Conservation (phyloP, 2,329 filamentous ascomycete species). For the Pestalotiopsis sp. region DNA sequence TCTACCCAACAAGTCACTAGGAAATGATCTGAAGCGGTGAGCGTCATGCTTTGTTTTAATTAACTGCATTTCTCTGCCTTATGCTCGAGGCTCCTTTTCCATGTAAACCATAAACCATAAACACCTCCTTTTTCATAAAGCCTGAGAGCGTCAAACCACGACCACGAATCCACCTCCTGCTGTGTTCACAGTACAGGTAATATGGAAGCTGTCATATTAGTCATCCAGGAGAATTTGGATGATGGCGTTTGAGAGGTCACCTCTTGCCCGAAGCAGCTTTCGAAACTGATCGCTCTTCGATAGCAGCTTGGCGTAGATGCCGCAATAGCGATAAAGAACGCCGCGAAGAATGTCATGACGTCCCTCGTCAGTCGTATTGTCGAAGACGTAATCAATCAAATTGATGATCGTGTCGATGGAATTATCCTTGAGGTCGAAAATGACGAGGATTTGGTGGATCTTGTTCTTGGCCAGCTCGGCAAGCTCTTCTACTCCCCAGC, state of each 20-base stretch:
- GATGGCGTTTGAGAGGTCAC: neutral
- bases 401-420: neutral
- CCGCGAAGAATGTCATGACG: neutral
- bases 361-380: neutral
- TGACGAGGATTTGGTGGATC: neutral
- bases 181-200: no score
- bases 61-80: no score
- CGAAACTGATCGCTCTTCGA: neutral
- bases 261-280: neutral
- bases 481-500: neutral
- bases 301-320: neutral
- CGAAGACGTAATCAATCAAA: neutral
- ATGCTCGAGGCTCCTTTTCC: no score
- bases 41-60: no score
- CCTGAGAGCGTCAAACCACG: no score
- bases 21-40: no score
- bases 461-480: neutral
- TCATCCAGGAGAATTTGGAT: neutral
- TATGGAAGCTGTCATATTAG: no score
- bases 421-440: neutral
- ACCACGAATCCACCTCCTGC: no score
- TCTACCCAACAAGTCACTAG: no score
- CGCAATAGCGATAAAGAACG: neutral
- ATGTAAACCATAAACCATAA: no score
- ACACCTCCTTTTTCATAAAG: no score